Base-by-base conservation (phyloP, 495 filamentous ascomycete species). In the Jackrogersella minutella region DNA sequence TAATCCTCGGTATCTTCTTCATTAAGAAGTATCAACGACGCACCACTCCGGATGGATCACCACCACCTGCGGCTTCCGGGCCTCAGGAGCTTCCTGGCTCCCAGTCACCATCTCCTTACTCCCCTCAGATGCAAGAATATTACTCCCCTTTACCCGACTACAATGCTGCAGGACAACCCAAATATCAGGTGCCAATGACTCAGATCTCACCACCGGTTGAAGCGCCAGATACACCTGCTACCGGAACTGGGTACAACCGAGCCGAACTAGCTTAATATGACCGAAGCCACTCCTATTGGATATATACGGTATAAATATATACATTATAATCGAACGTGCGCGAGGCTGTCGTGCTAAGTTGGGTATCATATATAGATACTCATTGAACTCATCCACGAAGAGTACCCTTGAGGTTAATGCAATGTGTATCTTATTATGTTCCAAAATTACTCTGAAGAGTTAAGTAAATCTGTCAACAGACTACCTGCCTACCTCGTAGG, bases 211-310 rank as follows among this genome's bases (percentile, higher is more conserved):
- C 36, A 5, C 8, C 52, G 26, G 34, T 24, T 8, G 66, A 65
- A 21, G 61, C 56, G 17, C 60, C 61, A 2, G 56, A 49, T 49
- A 65, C 54, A 4, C 66, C 66, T 21, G 60, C 61, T 6, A 44
- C 43, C 9, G 60, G 66, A 21, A 60, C 66, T 7, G 43, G 28
- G 8, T 34, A 64, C 24, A 69, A 69, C 31, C 54, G 66, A 51
- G 61, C 66, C 0, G 60, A 69, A 39, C 44, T 69, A 5, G 33
- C 28, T 19, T 64, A 11, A 61, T 16, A 0, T 14, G 1, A 16
- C 0, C 11, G 17, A 31, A 33, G 21, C 17, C 16, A 1, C 13
- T 13, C 6, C 9, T 17, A 9, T 16, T 2, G 3, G 9, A 41
- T 41, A 19, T 17, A 41, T 17, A 17, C 3, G 5, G 39, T 13